phyloP scores from a whole-genome alignment of 306 rosid genomes.

The Prunus kanzakura region DNA sequence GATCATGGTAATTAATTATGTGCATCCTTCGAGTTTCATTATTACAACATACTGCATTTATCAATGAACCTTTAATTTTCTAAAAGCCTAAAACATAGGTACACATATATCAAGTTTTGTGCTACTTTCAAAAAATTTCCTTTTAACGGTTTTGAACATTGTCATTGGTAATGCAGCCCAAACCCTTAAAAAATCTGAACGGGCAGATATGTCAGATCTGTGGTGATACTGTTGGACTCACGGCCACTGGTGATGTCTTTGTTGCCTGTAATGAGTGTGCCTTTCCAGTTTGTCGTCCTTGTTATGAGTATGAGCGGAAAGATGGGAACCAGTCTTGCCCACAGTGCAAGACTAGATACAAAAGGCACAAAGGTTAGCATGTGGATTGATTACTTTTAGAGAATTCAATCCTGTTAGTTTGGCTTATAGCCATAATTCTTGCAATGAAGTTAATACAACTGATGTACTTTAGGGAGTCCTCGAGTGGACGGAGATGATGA shows the following conservation, averaged over 20 bases:
- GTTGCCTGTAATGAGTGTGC: constrained; percentile 99
- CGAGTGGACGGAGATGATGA: constrained; percentile 97
- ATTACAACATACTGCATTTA: background rate
- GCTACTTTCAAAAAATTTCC: background rate
- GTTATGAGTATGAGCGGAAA: constrained; percentile 91
- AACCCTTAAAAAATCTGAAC: constrained; percentile 73
- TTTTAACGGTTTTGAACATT: background rate
- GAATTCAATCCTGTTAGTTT: background rate
- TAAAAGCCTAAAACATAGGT: background rate
- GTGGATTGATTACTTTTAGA: background rate
- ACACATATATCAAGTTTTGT: background rate
- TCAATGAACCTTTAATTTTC: background rate
- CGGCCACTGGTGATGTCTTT: constrained; percentile 77
- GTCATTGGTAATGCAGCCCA: constrained; percentile 48
- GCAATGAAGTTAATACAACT: constrained; percentile 14
- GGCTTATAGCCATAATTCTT: background rate
- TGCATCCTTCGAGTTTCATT: background rate
- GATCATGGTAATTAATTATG: background rate
- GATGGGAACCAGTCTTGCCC: constrained; percentile 96
- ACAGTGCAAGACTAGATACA: constrained; percentile 95
- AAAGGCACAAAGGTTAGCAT: constrained; percentile 75
- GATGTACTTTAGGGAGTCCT: constrained; percentile 72
- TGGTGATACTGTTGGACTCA: constrained; percentile 74
- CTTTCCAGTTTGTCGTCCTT: constrained; percentile 90
- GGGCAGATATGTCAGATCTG: constrained; percentile 93